Base-by-base conservation (phyloP, 495 filamentous ascomycete genomes). In the Pyrenopolyporus hunteri region DNA sequence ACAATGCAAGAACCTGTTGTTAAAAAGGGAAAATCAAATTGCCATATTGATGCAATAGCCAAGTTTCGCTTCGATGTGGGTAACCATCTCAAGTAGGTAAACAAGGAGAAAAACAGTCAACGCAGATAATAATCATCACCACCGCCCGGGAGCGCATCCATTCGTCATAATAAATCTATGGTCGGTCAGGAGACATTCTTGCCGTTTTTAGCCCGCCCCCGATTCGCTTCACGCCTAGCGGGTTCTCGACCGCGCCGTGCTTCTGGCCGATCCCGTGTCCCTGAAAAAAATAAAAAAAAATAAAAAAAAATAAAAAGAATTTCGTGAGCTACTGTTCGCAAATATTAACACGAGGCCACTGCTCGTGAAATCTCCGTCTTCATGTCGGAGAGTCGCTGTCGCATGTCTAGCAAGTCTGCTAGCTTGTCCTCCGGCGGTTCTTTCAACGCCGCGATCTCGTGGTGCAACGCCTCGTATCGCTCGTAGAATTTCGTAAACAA, bases 341-440 rank as follows among this genome's bases (percentile, higher is more conserved):
- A 46, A 29, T 49, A 35, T 33, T 10, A 66, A 33, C 49, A 51
- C n/a, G 69, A 11, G 10, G 82, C 78, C 31, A 70, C 73, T 22
- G 73, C 73, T 43, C 77, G 76, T 71, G 83, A 84, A 39, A 92
- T 91, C 39, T 90, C 82, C 46, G 74, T 74, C 75, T 92, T 92
- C 82, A 89, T 84, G 10, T 55, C 63, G 37, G 80, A 73, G 28
- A 92, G 76, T 11, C 80, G 77, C 9, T 76, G 68, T 63, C 86
- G 87, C 84, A 89, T 86, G 33, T 80, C 80, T 37, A 83, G 71
- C 56, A 91, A 62, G 37, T 81, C 70, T 2, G 81, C 76, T 50
- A 90, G 63, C 58, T 87, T 85, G 17, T 80, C 75, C 53, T 78
- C 75, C 1, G 82, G 74, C 2, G 87, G 83, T 31, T 83, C 73